Conservation (phyloP, 768 basidiomycete species). For the Amanita molliuscula region DNA sequence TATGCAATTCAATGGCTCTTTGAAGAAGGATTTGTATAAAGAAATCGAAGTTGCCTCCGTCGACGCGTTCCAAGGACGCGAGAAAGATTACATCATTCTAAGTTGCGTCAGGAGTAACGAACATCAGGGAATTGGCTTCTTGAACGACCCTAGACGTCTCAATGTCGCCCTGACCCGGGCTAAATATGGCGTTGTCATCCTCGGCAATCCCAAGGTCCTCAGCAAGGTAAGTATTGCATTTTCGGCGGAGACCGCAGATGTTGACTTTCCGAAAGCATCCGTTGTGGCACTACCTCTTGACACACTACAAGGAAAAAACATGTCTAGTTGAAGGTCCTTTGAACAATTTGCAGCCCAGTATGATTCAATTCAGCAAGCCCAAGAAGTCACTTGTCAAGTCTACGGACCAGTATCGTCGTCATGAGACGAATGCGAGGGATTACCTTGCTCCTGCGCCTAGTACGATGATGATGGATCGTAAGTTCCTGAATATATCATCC, state of each 20-base stretch:
- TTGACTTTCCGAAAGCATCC: conserved; percentile 59
- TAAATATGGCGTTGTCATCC: conserved; percentile 95
- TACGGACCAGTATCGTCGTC: conserved; percentile 88
- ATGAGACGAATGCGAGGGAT: conserved; percentile 87
- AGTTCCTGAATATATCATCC: conserved; percentile 13
- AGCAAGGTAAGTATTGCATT: conserved; percentile 67
- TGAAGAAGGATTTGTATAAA: conserved; percentile 99
- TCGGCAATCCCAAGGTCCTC: conserved; percentile 99
- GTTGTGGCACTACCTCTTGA: conserved; percentile 95
- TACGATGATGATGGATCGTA: conserved; percentile 40
- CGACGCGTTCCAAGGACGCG: conserved; percentile 98
- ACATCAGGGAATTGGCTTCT: conserved; percentile 98
- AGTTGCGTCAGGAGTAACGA: conserved; percentile 98
- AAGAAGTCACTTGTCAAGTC: conserved; percentile 80
- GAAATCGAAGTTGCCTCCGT: conserved; percentile 99
- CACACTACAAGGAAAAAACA: conserved; percentile 95
- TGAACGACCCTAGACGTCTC: conserved; percentile 92
- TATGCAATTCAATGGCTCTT: conserved; percentile 99
- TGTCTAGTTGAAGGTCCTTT: conserved; percentile 94
- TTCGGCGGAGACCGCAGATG: not conserved
- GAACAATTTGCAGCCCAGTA: conserved; percentile 91
- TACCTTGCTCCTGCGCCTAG: conserved; percentile 37
- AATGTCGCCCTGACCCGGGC: conserved; percentile 97
- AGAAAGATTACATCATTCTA: conserved; percentile 99
- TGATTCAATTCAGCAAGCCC: conserved; percentile 99